phyloP scores from a whole-genome alignment of 352 stramenopile species.

The Phytophthora pini region DNA sequence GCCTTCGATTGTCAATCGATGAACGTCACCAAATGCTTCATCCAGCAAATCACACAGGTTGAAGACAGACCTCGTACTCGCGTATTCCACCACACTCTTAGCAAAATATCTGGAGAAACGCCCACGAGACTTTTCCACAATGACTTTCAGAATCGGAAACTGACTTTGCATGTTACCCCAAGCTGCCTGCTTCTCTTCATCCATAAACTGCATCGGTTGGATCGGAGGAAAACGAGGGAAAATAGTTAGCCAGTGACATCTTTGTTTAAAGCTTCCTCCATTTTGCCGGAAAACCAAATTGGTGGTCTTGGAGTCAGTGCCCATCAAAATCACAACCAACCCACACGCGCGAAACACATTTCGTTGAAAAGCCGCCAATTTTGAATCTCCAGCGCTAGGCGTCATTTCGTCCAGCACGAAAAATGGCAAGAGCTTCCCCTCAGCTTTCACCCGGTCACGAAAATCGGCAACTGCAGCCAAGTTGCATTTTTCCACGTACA shows the following conservation, averaged over 20 bases:
- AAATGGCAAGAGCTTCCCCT: too few species aligned
- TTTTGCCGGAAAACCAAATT: too few species aligned
- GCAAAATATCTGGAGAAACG: too few species aligned
- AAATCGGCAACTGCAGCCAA: neutral
- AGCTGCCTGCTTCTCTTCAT: neutral
- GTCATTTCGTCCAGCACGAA: too few species aligned
- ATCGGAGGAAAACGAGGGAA: constrained; percentile 16
- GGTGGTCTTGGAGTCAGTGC: neutral
- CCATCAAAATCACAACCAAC: constrained; percentile 23
- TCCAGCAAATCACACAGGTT: constrained; percentile 13
- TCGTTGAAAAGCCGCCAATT: too few species aligned
- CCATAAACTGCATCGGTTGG: constrained; percentile 9
- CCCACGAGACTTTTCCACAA: neutral
- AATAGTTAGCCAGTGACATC: too few species aligned
- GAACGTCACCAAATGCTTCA: neutral
- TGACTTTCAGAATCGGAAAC: too few species aligned
- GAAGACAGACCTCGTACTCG: too few species aligned
- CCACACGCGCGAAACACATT: constrained; percentile 9
- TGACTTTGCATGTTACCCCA: too few species aligned
- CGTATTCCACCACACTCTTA: neutral
- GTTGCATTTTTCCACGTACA: neutral
- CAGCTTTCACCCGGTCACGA: too few species aligned
- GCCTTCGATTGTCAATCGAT: neutral
- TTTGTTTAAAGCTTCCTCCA: too few species aligned
- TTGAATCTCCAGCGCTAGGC: too few species aligned